These are phyloP conservation scores for Kodamaea suecica DNA, from an alignment of 1,139 yeast genomes.

Conservation along the genomic window DNA sequence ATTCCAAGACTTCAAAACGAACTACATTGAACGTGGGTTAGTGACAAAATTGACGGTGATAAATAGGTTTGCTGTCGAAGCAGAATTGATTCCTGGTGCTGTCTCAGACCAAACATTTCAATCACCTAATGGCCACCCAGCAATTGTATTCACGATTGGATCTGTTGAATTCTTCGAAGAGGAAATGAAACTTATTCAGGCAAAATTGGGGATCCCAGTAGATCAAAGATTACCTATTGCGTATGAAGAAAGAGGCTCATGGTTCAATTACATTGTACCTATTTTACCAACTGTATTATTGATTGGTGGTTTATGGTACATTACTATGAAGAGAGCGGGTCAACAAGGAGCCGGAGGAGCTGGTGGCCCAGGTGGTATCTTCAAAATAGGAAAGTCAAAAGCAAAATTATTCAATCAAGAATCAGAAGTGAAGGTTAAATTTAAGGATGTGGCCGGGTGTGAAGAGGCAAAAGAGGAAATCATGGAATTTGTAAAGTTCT, in stretches of 20 bases:
- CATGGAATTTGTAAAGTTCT: constrained; percentile 78
- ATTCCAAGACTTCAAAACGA: constrained; percentile 86
- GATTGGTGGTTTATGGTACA: constrained; percentile 70
- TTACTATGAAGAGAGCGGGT: constrained; percentile 57
- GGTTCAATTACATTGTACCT: constrained; percentile 55
- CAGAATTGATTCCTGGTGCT: constrained; percentile 63
- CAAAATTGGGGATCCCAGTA: constrained; percentile 56
- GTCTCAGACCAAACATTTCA: constrained; percentile 39
- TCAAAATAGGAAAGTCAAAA: constrained; percentile 63
- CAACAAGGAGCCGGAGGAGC: constrained; percentile 45
- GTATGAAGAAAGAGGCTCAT: constrained; percentile 58
- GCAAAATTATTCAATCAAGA: constrained; percentile 72
- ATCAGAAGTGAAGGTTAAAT: constrained; percentile 66
- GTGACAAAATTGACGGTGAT: constrained; percentile 76
- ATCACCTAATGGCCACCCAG: constrained; percentile 37
- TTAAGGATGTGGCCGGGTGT: constrained; percentile 81
- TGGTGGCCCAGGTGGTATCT: constrained; percentile 53
- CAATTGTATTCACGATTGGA: constrained; percentile 65
- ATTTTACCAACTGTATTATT: constrained; percentile 67
- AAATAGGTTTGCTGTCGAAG: constrained; percentile 75
- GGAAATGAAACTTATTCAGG: constrained; percentile 60
- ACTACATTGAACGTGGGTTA: constrained; percentile 78
- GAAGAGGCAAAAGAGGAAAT: constrained; percentile 82
- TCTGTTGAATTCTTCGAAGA: constrained; percentile 72
- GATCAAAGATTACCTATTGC: constrained; percentile 62